Evolutionary conservation across 2,329 filamentous ascomycete genomes (phyloP), one percentile per base, ranked within the genome.

Genomic region (Cyanodermella asteris): DNA sequence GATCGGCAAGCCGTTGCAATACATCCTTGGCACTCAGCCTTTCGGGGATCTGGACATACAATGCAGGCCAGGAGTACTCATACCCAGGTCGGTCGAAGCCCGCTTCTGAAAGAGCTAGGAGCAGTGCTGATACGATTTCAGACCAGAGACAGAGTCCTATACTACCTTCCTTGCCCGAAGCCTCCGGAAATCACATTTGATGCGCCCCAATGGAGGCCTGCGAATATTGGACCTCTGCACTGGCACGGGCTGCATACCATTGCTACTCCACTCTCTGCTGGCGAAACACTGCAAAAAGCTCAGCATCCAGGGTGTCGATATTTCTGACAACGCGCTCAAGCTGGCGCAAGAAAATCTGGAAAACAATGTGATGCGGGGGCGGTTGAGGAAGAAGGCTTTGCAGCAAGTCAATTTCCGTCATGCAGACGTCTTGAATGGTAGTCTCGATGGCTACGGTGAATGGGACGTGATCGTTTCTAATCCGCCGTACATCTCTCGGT

Each of bases 161-260:
- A 66, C 62, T 2, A 45, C 53, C 15, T 51, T 67, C 35, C 50
- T 76, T 7, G 61, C 59, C 18, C 41, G 48, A 5, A 33, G 59
- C 12, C 43, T 67, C 21, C 33, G 36, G 9, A 16, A 29, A 36
- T 20, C 27, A 8, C 10, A 17, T 4, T 10, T 4, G 5, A 23
- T 9, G 24, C 5, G 7, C 11, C 11, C 12, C 34, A 36, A 36
- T 32, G n/a, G n/a, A n/a, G n/a, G n/a, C 10, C 37, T 90, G 8
- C 61, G 58, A 8, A 54, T 94, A 20, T 46, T 93, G 6, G 87
- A 97, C 45, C 56, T 93, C 16, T 94, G 87, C 46, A 82, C 80
- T 0, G 87, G 87, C 7, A 78, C 76, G 5, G 87, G 87, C 4
- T 93, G 84, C 49, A 91, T 94, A 33, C 64, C 80, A 0, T 60